phyloP scores from a whole-genome alignment of 202 grass and related monocot genomes.

The Carex sylvatica region DNA sequence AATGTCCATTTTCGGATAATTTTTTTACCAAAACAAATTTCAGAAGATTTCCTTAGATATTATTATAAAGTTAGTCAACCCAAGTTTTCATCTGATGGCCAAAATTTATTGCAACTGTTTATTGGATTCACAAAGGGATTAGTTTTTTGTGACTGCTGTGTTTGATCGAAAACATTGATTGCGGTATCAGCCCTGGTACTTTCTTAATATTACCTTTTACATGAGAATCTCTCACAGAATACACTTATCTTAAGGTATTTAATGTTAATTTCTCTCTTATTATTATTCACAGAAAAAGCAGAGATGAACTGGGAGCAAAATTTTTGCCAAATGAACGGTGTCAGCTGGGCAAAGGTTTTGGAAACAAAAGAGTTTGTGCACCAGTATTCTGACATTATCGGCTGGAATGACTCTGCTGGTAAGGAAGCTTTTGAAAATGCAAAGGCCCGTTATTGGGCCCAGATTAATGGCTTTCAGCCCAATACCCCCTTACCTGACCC shows the following conservation, averaged over 20 bases:
- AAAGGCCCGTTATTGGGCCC: conserved; percentile 40
- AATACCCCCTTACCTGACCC: conserved; percentile 22
- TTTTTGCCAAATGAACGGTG: not conserved
- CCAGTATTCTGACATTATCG: not conserved
- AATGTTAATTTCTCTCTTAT: not conserved
- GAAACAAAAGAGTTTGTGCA: not conserved
- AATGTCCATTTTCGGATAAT: not conserved
- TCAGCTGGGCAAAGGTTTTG: not conserved
- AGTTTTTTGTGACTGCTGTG: not conserved
- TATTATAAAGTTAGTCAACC: not conserved
- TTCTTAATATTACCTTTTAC: not conserved
- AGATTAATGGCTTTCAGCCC: conserved; percentile 28
- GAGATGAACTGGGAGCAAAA: conserved; percentile 13
- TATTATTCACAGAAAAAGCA: conserved; percentile 1
- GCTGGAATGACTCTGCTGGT: conserved; percentile 28
- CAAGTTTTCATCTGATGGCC: not conserved
- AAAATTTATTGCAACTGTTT: not conserved
- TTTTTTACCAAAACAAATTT: not conserved
- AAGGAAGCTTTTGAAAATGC: conserved; percentile 25
- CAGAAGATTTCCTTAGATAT: not conserved
- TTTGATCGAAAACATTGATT: not conserved
- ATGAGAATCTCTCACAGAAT: not conserved
- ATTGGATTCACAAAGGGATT: not conserved
- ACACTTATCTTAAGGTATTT: not conserved
- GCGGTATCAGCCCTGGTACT: not conserved